phyloP scores from a whole-genome alignment of 306 rosid genomes.

The Castanea crenata region DNA sequence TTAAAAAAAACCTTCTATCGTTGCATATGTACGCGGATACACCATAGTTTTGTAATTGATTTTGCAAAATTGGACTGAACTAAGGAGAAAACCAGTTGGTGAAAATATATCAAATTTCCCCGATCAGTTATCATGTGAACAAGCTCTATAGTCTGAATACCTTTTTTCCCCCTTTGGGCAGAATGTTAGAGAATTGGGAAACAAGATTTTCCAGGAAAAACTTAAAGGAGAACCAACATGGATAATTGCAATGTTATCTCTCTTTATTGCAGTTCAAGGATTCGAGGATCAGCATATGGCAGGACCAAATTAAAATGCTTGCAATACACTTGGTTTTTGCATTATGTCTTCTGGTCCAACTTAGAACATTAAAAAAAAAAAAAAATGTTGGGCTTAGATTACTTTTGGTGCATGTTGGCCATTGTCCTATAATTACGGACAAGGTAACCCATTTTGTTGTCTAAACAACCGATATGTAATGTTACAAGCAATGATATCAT shows the following conservation, averaged over 20 bases:
- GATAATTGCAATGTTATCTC: background rate
- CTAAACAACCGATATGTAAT: slow-evolving; percentile 18
- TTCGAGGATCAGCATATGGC: slow-evolving; percentile 1
- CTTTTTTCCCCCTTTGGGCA: background rate
- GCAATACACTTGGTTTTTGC: slow-evolving; percentile 17
- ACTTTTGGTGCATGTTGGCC: slow-evolving; percentile 1
- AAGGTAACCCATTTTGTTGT: slow-evolving; percentile 7
- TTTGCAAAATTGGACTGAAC: no score
- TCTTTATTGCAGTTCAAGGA: background rate
- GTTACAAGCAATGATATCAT: background rate
- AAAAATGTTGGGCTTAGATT: background rate
- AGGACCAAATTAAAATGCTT: slow-evolving; percentile 19
- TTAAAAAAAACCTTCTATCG: no score
- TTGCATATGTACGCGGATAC: no score
- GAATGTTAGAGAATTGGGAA: background rate
- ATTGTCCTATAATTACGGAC: slow-evolving; percentile 18
- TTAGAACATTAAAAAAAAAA: slow-evolving; percentile 2
- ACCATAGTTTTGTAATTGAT: no score
- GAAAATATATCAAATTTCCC: no score
- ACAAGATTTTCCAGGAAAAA: background rate
- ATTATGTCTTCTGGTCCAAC: slow-evolving; percentile 1
- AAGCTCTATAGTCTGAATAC: no score
- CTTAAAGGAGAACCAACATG: background rate
- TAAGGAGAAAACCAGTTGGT: no score
- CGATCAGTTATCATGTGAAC: no score